Evolutionary conservation across 169 alveolate species (phyloP), one percentile per base, ranked within the genome.

Genomic region (Plasmodium coatneyi): DNA sequence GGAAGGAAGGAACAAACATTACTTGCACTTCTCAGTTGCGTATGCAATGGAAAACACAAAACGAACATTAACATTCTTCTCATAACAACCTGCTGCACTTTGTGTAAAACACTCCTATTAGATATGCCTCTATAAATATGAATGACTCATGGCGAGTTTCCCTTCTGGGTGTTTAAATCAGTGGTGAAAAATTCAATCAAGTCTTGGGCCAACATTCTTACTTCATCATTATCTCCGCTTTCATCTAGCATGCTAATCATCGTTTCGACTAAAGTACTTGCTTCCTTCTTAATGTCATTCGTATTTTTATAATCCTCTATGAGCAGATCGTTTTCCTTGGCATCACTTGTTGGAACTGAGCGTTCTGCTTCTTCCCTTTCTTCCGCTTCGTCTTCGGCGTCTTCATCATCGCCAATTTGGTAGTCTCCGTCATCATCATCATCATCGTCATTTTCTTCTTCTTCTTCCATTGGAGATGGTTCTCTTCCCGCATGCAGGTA

Each of bases 121-220:
- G 32, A 60, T 60, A 25, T 60, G 14, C 32, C 28, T 10, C 32
- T 25, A 19, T 60, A 60, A 9, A 60, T 1, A 60, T 5, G 32
- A 25, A 60, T 7, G 10, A 5, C 32, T 60, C 34, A 60, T 7
- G 74, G 16, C n/a, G 25, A 60, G 14, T 60, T n/a, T 19, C 74
- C 74, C 28, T 60, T 66, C 5, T 66, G 30, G 4, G 19, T 66
- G 36, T 28, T 66, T 25, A 66, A 66, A 66, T 66, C 41, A 25
- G n/a, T 74, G 52, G 19, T 14, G 32, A 80, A 80, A 80, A 43
- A 49, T 46, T 80, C 4, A 22, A 25, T 22, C 9, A 80, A 7
- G 9, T 80, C 76, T 80, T 80, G n/a, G 52, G 72, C 70, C 14
- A 30, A 46, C 52, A 9, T 56, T 80, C 60, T 80, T 36, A 80